Percentiles rank a stretch among this genome's conserved stretches.
These are phyloP conservation scores for Schwanniomyces pseudopolymorphus DNA, from an alignment of 805 yeast species.

Conservation along the genomic window DNA sequence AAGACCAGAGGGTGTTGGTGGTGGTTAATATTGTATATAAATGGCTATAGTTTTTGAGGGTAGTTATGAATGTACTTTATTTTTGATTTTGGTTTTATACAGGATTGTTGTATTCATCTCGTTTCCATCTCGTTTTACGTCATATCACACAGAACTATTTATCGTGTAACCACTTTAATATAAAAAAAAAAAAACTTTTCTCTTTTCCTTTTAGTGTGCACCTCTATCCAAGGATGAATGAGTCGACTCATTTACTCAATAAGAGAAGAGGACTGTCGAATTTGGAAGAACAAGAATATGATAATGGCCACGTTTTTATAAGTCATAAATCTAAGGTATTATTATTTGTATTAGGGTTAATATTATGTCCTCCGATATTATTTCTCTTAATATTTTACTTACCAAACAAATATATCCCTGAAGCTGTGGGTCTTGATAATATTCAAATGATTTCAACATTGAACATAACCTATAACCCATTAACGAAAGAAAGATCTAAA, in stretches of 20 bases:
- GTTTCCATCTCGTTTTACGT: neutral
- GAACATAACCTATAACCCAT: conserved; percentile 24
- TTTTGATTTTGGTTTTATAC: neutral
- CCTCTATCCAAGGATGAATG: conserved; percentile 10
- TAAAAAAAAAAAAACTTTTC: neutral
- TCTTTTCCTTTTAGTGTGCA: neutral
- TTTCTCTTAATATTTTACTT: conserved; percentile 32
- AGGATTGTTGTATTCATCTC: neutral
- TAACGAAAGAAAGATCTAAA: conserved; percentile 11
- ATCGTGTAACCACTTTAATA: neutral
- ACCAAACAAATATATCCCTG: conserved; percentile 37
- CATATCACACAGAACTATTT: neutral
- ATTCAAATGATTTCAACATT: conserved; percentile 25
- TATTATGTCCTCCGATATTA: conserved; percentile 14
- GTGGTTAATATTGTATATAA: conserved; percentile 30
- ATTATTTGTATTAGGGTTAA: conserved; percentile 11
- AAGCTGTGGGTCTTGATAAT: conserved; percentile 22
- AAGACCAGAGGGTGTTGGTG: conserved; percentile 46
- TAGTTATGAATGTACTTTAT: too few species aligned
- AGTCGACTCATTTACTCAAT: conserved; percentile 12
- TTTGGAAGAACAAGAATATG: neutral
- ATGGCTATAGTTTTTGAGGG: too few species aligned
- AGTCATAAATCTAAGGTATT: conserved; percentile 13
- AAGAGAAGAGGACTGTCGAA: neutral
- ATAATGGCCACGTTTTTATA: conserved; percentile 12